phyloP scores from a whole-genome alignment of 1,284 basidiomycete genomes.

The Puccinia sorghi region DNA sequence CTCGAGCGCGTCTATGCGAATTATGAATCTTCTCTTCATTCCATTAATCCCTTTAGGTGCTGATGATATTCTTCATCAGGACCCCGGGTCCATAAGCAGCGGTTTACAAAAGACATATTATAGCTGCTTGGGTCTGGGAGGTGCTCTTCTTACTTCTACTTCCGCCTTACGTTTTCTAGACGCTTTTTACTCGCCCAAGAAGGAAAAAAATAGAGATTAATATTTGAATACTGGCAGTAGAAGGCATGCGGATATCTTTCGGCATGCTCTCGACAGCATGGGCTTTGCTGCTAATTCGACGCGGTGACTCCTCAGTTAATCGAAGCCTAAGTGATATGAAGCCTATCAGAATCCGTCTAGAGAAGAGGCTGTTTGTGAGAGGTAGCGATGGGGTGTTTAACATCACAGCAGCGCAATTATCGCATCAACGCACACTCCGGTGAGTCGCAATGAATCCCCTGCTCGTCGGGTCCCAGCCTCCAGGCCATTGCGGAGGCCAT shows the following conservation, averaged over 20 bases:
- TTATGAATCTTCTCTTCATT: background rate
- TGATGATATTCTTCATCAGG: background rate
- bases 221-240: background rate
- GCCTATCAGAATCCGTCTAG: conserved; percentile 5
- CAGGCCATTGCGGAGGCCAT: background rate
- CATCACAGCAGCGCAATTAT: conserved; percentile 11
- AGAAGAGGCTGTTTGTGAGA: conserved; percentile 24
- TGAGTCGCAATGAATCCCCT: background rate
- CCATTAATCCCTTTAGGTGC: background rate
- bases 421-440: conserved; percentile 14
- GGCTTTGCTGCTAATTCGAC: background rate
- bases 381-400: conserved; percentile 23
- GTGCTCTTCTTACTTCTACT: background rate
- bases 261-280: background rate
- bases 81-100: background rate
- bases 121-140: background rate
- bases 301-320: background rate
- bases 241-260: background rate
- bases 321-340: background rate
- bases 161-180: background rate
- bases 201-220: no score
- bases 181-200: background rate
- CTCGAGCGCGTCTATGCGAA: background rate
- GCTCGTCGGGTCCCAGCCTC: no score
- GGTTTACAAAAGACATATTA: background rate